These are phyloP conservation scores for Iodosphaeria phyllophila DNA, from an alignment of 2,329 filamentous ascomycete species.

Conservation along the genomic window DNA sequence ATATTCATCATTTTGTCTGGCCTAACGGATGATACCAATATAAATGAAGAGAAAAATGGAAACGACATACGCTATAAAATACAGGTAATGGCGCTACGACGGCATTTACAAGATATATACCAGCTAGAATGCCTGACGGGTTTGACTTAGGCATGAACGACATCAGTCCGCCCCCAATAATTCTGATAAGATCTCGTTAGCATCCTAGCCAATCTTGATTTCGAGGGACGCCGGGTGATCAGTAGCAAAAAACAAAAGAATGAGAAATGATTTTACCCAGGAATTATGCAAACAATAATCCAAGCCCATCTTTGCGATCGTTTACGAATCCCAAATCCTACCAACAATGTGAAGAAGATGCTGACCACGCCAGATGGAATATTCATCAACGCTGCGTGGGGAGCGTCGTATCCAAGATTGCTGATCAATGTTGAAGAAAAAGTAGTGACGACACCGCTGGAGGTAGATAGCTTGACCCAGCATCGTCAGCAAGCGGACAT, in stretches of 20 bases:
- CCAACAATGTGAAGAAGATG: constrained; percentile 7
- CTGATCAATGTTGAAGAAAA: constrained; percentile 5
- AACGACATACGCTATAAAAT: constrained; percentile 13
- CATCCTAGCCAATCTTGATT: no score
- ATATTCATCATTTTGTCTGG: constrained; percentile 17
- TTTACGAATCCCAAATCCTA: constrained; percentile 3
- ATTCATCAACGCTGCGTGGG: constrained; percentile 5
- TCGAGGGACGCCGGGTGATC: no score
- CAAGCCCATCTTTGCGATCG: constrained; percentile 6
- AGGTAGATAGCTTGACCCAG: no score
- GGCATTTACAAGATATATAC: constrained; percentile 19
- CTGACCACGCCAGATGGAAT: constrained; percentile 6
- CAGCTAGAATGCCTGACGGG: constrained; percentile 16
- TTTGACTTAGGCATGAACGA: constrained; percentile 17
- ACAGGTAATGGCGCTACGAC: constrained; percentile 18
- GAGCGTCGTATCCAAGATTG: constrained; percentile 5
- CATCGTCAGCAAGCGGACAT: no score
- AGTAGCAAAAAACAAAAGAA: no score
- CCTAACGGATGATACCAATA: constrained; percentile 13
- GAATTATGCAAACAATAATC: constrained; percentile 10
- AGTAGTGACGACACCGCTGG: constrained; percentile 13
- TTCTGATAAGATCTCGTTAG: no score
- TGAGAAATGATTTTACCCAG: no score
- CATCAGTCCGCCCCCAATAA: constrained; percentile 18
- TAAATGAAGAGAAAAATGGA: no score